A percentile compares a stretch with the other conserved stretches of the same genome.
Conservation (phyloP, 2,329 filamentous ascomycete species). For the Pseudogymnoascus sp. region DNA sequence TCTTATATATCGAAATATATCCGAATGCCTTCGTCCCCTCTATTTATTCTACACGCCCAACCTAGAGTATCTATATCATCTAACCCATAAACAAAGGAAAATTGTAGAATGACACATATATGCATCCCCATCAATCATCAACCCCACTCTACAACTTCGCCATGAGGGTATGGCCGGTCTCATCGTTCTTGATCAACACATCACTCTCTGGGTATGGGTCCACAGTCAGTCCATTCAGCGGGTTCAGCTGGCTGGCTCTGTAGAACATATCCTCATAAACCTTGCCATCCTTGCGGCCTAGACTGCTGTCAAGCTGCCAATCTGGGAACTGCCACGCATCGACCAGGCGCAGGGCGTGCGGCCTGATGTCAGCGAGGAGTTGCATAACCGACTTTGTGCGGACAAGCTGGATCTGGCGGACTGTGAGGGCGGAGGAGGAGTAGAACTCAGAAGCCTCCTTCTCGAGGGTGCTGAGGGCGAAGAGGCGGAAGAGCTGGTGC, state of each 20-base stretch:
- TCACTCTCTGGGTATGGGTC: constrained; percentile 63
- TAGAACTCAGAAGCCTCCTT: constrained; percentile 67
- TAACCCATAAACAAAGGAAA: constrained; percentile 3
- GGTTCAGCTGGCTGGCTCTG: constrained; percentile 64
- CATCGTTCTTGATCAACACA: constrained; percentile 54
- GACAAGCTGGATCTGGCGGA: constrained; percentile 64
- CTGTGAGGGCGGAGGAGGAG: constrained; percentile 59
- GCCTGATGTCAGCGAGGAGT: constrained; percentile 63
- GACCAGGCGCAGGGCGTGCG: constrained; percentile 64
- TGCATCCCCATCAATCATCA: background rate
- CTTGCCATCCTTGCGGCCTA: constrained; percentile 65
- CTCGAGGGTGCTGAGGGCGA: constrained; percentile 59
- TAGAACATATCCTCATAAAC: constrained; percentile 74
- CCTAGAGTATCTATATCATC: background rate
- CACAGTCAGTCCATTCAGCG: constrained; percentile 63
- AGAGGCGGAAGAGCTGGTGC: constrained; percentile 60
- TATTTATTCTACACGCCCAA: constrained; percentile 7
- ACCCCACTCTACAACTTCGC: constrained; percentile 40
- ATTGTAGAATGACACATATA: background rate
- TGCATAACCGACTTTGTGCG: constrained; percentile 61
- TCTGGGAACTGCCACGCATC: constrained; percentile 72
- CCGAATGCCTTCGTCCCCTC: background rate
- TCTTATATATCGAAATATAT: background rate
- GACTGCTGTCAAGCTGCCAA: constrained; percentile 65
- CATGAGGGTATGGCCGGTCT: constrained; percentile 36